Evolutionary conservation across 768 basidiomycete genomes (phyloP).

Genomic region (Lactarius akahatsu): DNA sequence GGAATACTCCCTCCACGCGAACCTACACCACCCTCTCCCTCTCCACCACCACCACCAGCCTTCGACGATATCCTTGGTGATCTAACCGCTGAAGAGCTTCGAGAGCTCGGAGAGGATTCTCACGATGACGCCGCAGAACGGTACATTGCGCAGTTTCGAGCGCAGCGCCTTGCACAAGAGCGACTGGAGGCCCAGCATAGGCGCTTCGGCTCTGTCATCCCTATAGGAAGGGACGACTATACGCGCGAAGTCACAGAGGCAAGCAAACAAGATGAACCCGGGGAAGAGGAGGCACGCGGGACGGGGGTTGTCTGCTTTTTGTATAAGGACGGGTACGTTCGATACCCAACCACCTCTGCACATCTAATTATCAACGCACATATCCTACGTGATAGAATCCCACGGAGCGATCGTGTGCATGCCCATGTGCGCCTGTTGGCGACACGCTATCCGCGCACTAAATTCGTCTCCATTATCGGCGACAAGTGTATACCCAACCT

Average conservation of each 20-base stretch:
- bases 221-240: constrained; percentile 91
- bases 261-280: constrained; percentile 66
- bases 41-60: constrained; percentile 74
- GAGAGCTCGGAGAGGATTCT: constrained; percentile 69
- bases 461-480: constrained; percentile 94
- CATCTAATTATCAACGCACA: neutral
- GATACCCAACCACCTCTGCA: neutral
- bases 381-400: constrained; percentile 51
- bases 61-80: constrained; percentile 67
- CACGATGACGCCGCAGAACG: constrained; percentile 75
- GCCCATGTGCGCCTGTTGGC: constrained; percentile 72
- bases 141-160: constrained; percentile 62
- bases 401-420: constrained; percentile 74
- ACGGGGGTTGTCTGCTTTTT: constrained; percentile 94
- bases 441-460: constrained; percentile 81
- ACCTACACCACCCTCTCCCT: constrained; percentile 68
- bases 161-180: constrained; percentile 65
- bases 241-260: constrained; percentile 94
- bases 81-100: constrained; percentile 60
- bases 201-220: constrained; percentile 81
- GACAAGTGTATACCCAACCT: constrained; percentile 96
- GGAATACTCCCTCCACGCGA: constrained; percentile 84
- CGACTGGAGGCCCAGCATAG: constrained; percentile 54
- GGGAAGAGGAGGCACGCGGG: constrained; percentile 63
- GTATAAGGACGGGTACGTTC: constrained; percentile 88